Base-by-base conservation (phyloP, 169 alveolate genomes). In the Plasmodium knowlesi region DNA sequence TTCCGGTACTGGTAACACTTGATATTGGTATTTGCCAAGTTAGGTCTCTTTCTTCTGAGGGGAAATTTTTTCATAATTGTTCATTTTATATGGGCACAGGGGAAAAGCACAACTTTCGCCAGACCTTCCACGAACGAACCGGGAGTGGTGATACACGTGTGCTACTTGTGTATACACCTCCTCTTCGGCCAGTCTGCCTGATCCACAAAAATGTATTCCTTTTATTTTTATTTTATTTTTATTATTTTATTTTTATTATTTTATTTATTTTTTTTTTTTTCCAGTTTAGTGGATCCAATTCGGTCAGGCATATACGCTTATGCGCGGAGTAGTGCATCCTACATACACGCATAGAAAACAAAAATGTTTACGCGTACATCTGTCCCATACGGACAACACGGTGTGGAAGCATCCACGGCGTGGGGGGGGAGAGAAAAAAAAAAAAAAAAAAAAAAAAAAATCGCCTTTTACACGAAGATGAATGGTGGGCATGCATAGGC, bases 61-160 rank as follows among this genome's bases (percentile, higher is more conserved):
- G 82, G 82, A 22, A 79, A 39, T 32, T 61, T 19, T 79, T 4
- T 83, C 94, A 89, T 89, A 89, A 89, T 89, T 86, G 70, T 30
- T 79, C 94, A 89, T 89, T 50, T 78, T 89, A 57, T 89, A 76
- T 10, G 54, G 22, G 32, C 30, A n/a, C 1, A 8, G 54, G n/a
- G 54, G 61, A 5, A 14, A 16, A 16, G 53, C 37, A 34, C 1
- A 19, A 32, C 22, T 16, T 32, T 43, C 54, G 54, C 16, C 54
- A 10, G n/a, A 43, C 54, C 54, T 43, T 43, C 8, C 25, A 2
- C 8, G 9, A 14, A 16, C 25, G 61, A 50, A 14, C 9, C 2
- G 61, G 8, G 8, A 6, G 61, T 50, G 61, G n/a, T 16, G 10
- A 34, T 32, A 39, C 34, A 70, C 19, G 39, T 32, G 57, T 46